These are phyloP conservation scores for Stephania yunnanensis DNA, from an alignment of 164 flowering plant species.

Conservation along the genomic window DNA sequence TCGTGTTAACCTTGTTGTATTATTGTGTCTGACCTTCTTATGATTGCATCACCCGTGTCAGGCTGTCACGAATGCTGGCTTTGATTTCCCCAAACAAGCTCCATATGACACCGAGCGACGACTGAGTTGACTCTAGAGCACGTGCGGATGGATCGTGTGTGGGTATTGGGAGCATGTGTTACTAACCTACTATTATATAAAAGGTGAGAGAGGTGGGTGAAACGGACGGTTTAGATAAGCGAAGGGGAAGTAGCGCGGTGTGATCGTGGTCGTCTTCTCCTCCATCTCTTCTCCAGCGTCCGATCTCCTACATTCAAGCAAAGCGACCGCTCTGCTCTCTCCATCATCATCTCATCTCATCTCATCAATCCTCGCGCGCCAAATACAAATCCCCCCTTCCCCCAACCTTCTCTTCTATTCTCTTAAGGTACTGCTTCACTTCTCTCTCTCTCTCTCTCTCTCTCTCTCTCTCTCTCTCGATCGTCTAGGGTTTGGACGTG, in stretches of 20 bases:
- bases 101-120: too few species aligned
- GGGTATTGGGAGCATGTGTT: too few species aligned
- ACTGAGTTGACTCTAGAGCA: too few species aligned
- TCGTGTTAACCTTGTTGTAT: too few species aligned
- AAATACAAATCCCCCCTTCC: slow-evolving; percentile 17
- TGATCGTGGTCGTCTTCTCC: slow-evolving; percentile 26
- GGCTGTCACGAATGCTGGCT: too few species aligned
- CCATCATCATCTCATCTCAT: background rate
- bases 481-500: slow-evolving; percentile 3
- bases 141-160: too few species aligned
- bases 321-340: background rate
- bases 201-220: background rate
- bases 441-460: background rate
- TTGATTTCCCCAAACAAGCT: too few species aligned
- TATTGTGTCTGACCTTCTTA: too few species aligned
- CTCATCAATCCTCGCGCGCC: slow-evolving; percentile 16
- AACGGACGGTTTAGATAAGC: slow-evolving; percentile 33
- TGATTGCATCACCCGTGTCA: too few species aligned
- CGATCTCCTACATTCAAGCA: slow-evolving; percentile 20
- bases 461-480: slow-evolving; percentile 2
- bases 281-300: slow-evolving; percentile 35
- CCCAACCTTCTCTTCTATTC: background rate
- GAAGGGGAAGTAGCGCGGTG: background rate
- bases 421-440: background rate
- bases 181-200: too few species aligned